Evolutionary conservation across 805 yeast species (phyloP), one percentile per base, ranked within the genome.

Genomic region (Hanseniaspora lindneri): DNA sequence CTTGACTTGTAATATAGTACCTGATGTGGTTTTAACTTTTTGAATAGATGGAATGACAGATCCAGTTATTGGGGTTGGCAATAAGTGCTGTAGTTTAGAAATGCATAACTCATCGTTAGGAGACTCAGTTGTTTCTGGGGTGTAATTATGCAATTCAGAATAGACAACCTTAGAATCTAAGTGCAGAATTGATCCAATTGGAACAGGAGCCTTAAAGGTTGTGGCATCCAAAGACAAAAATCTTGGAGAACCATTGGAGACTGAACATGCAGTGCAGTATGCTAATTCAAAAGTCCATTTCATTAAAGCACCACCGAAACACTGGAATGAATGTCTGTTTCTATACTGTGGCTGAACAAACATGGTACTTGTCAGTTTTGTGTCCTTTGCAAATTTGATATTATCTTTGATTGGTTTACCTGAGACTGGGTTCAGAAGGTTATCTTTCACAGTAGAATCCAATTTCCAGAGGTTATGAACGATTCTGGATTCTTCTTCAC

Each of bases 311-410:
- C 97, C 97, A 57, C 97, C 97, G 64, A 88, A 88, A 40, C 88
- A 84, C 85, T 87, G 86, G 66, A 82, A 85, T 3, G 94, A 83
- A 62, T 88, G 95, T 62, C 95, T 76, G 69, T 88, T 88, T 66
- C 96, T 77, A 67, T 87, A 88, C 67, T 88, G 96, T 1, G 96
- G 96, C 66, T 88, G 96, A 89, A 88, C 89, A 65, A 87, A 79
- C 58, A 80, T 74, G 6, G 95, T 84, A 10, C 94, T 82, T 46
- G 74, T 69, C 47, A 83, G 72, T 46, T 63, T 67, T 1, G 96
- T 80, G 53, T 84, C 80, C 43, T 74, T 72, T 94, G 86, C 83
- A 55, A 75, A 75, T 39, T 71, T 67, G 27, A 80, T 62, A 53
- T 74, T 75, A 23, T 43, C 48, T 17, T 43, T 49, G n/a, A 37